Evolutionary conservation across 768 basidiomycete genomes (phyloP).

Genomic region (Suillus subalutaceus): DNA sequence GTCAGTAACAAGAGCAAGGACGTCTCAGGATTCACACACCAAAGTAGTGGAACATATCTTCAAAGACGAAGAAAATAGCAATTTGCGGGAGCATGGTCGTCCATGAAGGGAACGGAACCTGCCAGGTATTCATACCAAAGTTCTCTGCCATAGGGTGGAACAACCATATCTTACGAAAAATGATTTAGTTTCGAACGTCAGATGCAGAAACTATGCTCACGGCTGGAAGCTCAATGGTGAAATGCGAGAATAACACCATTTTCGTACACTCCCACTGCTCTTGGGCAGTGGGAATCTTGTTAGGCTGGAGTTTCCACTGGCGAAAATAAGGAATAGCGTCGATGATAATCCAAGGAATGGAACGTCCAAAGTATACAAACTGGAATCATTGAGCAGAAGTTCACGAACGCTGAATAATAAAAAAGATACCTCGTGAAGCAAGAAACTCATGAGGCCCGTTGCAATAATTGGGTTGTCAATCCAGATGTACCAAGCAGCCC

Average conservation of each 20-base stretch:
- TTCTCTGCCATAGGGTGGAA: slow-evolving; percentile 90
- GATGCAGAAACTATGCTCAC: slow-evolving; percentile 44
- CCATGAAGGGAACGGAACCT: slow-evolving; percentile 86
- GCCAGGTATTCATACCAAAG: slow-evolving; percentile 89
- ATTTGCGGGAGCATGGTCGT: slow-evolving; percentile 75
- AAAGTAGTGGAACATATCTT: slow-evolving; percentile 94
- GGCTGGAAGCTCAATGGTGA: slow-evolving; percentile 90
- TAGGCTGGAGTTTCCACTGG: slow-evolving; percentile 91
- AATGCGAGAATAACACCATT: slow-evolving; percentile 91
- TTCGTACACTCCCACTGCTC: slow-evolving; percentile 98
- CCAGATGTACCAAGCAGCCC: slow-evolving; percentile 85
- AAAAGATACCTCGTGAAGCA: slow-evolving; percentile 85
- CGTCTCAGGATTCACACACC: slow-evolving; percentile 42
- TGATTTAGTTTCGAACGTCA: background rate
- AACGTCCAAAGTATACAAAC: slow-evolving; percentile 97
- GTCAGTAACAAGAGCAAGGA: slow-evolving; percentile 8
- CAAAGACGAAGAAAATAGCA: slow-evolving; percentile 90
- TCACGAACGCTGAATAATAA: slow-evolving; percentile 5
- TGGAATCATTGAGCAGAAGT: slow-evolving; percentile 31
- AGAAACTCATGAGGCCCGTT: slow-evolving; percentile 90
- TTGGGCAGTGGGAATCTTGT: slow-evolving; percentile 73
- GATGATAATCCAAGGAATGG: slow-evolving; percentile 93
- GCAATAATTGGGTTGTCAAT: slow-evolving; percentile 91
- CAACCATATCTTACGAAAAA: slow-evolving; percentile 69
- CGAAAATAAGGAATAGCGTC: slow-evolving; percentile 94